A percentile compares a stretch with the other conserved stretches of the same genome.
Evolutionary conservation across 768 basidiomycete genomes (phyloP).

Genomic region (Rhizopogon vinicolor): DNA sequence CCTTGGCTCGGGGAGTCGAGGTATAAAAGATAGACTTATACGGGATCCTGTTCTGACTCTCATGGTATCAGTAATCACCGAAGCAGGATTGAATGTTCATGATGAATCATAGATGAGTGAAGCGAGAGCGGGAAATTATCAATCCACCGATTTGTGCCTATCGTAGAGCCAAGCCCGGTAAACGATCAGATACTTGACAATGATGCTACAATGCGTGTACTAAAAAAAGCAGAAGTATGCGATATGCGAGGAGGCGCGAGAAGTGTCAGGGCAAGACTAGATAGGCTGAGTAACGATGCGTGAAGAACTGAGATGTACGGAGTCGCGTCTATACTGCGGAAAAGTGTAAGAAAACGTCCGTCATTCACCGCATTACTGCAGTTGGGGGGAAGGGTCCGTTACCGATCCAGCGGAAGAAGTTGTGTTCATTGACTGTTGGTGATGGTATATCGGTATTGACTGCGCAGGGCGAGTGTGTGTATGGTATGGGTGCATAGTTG

Average conservation of each 20-base stretch:
- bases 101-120: too few relatives aligned
- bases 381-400: slow-evolving; percentile 18
- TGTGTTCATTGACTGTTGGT: slow-evolving; percentile 14
- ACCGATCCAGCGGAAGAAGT: slow-evolving; percentile 24
- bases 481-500: slow-evolving; percentile 18
- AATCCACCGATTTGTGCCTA: too few relatives aligned
- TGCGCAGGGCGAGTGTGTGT: slow-evolving; percentile 23
- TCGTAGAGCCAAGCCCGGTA: neutral
- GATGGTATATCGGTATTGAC: slow-evolving; percentile 21
- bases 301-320: neutral
- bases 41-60: too few relatives aligned
- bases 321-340: neutral
- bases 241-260: neutral
- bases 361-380: slow-evolving; percentile 14
- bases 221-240: neutral
- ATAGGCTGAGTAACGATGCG: neutral
- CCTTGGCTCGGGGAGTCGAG: too few relatives aligned
- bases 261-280: neutral
- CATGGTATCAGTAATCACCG: neutral
- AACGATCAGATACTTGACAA: neutral
- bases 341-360: neutral
- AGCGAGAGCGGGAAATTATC: neutral
- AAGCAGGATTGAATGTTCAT: too few relatives aligned
- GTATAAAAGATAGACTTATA: neutral
- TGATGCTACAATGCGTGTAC: neutral